Evolutionary conservation across 306 rosid species (phyloP), one percentile per base, ranked within the genome.

Genomic region (Lotus japonicus): DNA sequence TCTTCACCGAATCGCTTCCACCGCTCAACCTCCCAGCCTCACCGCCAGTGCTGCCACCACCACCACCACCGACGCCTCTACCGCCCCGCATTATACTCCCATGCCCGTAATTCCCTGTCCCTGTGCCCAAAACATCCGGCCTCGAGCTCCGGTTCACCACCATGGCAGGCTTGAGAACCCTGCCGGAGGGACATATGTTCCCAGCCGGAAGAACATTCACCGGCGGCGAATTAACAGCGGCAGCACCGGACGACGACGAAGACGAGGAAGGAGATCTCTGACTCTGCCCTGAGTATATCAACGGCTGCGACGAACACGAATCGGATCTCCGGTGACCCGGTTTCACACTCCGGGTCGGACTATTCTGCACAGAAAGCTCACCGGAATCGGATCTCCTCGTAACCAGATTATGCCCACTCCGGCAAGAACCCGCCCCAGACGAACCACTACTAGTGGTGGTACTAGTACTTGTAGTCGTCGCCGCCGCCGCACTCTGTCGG

Each of bases 41-140:
- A 16, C 23, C 0, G 61, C 59, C 49, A 33, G 52, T 83, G 1
- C 55, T 71, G 0, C 64, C n/a, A n/a, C n/a, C n/a, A n/a, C n/a
- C n/a, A n/a, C n/a, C n/a, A n/a, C n/a, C n/a, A n/a, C n/a, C 58
- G 44, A 53, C 64, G 12, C 80, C 46, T 79, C 77, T 86, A 2
- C 85, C 84, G 1, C 92, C 95, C 62, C 96, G 81, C 89, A 90
- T 85, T 87, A 90, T 87, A 79, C 91, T 90, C 12, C 96, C 96
- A 46, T 90, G 96, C 31, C 96, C 96, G 51, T 90, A 90, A 72
- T 80, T 76, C 5, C 87, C 96, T 18, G 62, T 84, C n/a, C 96
- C 96, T 28, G 87, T 76, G 9, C 96, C 96, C 81, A 89, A 58
- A 1, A 89, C 86, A 31, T 87, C 94, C 10, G 70, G 43, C 46